Evolutionary conservation across 805 yeast species (phyloP).

Genomic region (Teunomyces funiuensis): DNA sequence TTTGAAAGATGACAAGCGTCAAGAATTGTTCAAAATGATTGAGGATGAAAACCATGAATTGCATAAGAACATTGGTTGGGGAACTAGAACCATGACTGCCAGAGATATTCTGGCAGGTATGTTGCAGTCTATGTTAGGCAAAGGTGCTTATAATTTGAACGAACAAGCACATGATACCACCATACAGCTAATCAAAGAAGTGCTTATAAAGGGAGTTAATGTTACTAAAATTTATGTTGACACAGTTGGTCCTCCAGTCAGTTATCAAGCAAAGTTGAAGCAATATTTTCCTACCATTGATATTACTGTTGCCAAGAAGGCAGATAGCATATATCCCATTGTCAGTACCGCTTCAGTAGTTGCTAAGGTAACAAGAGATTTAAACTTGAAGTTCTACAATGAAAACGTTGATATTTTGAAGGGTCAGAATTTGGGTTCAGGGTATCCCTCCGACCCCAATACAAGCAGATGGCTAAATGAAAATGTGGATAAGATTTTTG

Average conservation of each 20-base stretch:
- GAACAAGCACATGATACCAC: constrained; percentile 98
- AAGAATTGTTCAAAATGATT: constrained; percentile 57
- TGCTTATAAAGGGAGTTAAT: constrained; percentile 60
- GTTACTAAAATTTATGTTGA: constrained; percentile 80
- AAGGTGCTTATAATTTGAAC: constrained; percentile 72
- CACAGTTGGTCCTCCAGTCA: constrained; percentile 93
- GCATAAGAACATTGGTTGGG: constrained; percentile 74
- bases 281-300: constrained; percentile 64
- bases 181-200: constrained; percentile 68
- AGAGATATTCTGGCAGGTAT: constrained; percentile 85
- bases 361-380: constrained; percentile 94
- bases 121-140: constrained; percentile 57
- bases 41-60: constrained; percentile 48
- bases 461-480: constrained; percentile 74
- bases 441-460: constrained; percentile 91
- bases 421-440: constrained; percentile 67
- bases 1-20: constrained; percentile 69
- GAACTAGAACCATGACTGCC: constrained; percentile 81
- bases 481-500: constrained; percentile 70
- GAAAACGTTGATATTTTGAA: constrained; percentile 26
- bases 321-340: constrained; percentile 87
- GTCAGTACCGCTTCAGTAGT: constrained; percentile 94
- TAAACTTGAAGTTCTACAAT: constrained; percentile 43
- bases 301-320: constrained; percentile 88
- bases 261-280: constrained; percentile 76